These are phyloP conservation scores for Mortierella claussenii DNA, from an alignment of 192 early-diverging fungal genomes.

Conservation along the genomic window DNA sequence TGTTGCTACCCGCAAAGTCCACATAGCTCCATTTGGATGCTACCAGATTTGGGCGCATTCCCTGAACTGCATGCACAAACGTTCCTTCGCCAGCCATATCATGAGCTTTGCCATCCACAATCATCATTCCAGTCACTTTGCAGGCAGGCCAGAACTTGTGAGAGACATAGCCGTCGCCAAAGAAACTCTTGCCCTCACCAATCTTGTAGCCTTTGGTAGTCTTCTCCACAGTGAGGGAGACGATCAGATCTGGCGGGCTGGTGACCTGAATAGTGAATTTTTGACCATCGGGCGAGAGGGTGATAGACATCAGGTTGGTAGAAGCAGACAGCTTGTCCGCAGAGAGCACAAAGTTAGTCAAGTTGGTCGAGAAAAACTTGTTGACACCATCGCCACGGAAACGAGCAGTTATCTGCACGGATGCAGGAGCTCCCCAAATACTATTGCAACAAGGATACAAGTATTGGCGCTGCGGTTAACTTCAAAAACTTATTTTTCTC, in stretches of 20 bases:
- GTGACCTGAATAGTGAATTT: conserved; percentile 66
- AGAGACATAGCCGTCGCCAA: conserved; percentile 75
- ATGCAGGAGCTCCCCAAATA: conserved; percentile 62
- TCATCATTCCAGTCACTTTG: conserved; percentile 75
- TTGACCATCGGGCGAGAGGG: conserved; percentile 53
- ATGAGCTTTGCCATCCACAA: conserved; percentile 72
- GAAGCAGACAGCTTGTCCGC: conserved; percentile 77
- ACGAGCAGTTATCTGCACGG: conserved; percentile 79
- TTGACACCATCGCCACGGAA: conserved; percentile 80
- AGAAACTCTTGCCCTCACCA: conserved; percentile 82
- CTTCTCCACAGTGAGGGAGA: conserved; percentile 75
- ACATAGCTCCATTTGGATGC: conserved; percentile 88
- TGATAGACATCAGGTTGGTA: conserved; percentile 81
- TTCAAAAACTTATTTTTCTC: too few relatives aligned
- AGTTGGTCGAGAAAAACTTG: conserved; percentile 77
- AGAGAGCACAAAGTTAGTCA: conserved; percentile 78
- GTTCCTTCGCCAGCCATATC: conserved; percentile 78
- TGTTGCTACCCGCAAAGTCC: conserved; percentile 64
- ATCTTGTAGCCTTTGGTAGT: conserved; percentile 82
- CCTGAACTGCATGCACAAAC: conserved; percentile 88
- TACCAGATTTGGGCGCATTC: conserved; percentile 86
- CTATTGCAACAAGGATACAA: conserved; percentile 7
- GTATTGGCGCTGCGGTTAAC: not conserved
- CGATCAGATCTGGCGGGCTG: conserved; percentile 70
- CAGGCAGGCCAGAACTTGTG: conserved; percentile 89